Evolutionary conservation across 148 eudicot species (phyloP), one percentile per base, ranked within the genome.

Genomic region (Euryodendron excelsum): DNA sequence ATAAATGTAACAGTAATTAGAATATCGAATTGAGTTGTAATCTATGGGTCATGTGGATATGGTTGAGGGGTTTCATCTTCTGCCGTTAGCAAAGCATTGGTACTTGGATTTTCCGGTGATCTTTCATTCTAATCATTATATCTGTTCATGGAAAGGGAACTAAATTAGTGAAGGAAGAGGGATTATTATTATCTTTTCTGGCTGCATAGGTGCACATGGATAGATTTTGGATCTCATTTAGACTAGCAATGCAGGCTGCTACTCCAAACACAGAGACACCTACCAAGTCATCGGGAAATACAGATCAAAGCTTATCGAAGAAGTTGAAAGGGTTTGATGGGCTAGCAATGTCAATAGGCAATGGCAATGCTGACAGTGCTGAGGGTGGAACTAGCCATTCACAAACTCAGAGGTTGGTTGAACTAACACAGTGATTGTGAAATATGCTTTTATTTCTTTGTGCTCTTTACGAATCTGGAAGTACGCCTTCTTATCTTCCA

Each of bases 281-380:
- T 75, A 80, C 83, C 39, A 96, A 96, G 89, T 86, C 98, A 82
- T 74, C 95, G 23, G 90, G 82, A 80, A 85, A 87, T 80, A 78
- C 85, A 3, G 93, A 93, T 69, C 86, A 83, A 82, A 86, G 92
- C 79, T 84, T 90, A 68, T 75, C 85, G 79, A 93, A 92, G 69
- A 93, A 89, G 76, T 69, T 90, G 79, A 96, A 93, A 90, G 91
- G 88, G 69, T 89, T 88, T 83, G 92, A 93, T 75, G 99, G 97
- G 76, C 93, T 96, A 59, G 93, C 93, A 53, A 96, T 93, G 92
- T 91, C 99, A 64, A 88, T 93, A 67, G 98, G 98, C 75, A 90
- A 88, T 86, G 88, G 81, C 67, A 86, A 82, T 76, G 83, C 76
- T 65, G 89, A 86, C 61, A 88, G 89, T 80, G 85, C 81, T 58